Evolutionary conservation across 768 basidiomycete genomes (phyloP), one percentile per base, ranked within the genome.

Genomic region (Termitomyces titanicus): DNA sequence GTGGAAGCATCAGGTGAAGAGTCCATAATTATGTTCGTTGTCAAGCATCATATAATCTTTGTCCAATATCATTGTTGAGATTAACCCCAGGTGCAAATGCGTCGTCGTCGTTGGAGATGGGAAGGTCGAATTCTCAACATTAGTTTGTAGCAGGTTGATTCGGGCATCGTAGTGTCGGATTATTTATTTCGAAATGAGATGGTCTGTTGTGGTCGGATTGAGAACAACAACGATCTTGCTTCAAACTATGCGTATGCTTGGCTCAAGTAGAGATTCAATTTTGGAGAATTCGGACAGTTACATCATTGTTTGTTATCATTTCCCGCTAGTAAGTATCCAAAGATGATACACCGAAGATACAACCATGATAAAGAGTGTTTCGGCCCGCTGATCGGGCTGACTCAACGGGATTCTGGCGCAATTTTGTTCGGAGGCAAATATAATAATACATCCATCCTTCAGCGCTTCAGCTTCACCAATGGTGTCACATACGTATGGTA

Each of bases 1-100:
- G 61, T 88, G 86, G 86, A 81, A 77, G 60, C 73, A 77, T 54
- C 62, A 58, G 45, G 60, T 61, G 38, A 58, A 58, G 20, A 70
- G 60, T 61, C 59, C 58, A 64, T 65, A 47, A 65, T 58, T n/a
- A 60, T 45, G 53, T 48, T 42, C 38, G 29, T 55, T 57, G n/a
- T 37, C n/a, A 25, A 15, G 34, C 27, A 42, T 54, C n/a, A 51
- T 46, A 27, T 5, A 45, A 53, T 53, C 11, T 24, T 29, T 48
- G 3, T 35, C 18, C 18, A 12, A 39, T 13, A 33, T n/a, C 39
- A 31, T 46, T 37, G 10, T 33, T 20, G 7, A 38, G 24, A 47
- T 39, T 24, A 29, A 25, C 27, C 15, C 22, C 34, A 31, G 24
- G 10, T 25, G 5, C 33, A 37, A 44, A 27, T 6, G 39, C 31